Evolutionary conservation across 225 moss, liverwort and hornwort species (phyloP).

Genomic region (Neckera pumila): DNA sequence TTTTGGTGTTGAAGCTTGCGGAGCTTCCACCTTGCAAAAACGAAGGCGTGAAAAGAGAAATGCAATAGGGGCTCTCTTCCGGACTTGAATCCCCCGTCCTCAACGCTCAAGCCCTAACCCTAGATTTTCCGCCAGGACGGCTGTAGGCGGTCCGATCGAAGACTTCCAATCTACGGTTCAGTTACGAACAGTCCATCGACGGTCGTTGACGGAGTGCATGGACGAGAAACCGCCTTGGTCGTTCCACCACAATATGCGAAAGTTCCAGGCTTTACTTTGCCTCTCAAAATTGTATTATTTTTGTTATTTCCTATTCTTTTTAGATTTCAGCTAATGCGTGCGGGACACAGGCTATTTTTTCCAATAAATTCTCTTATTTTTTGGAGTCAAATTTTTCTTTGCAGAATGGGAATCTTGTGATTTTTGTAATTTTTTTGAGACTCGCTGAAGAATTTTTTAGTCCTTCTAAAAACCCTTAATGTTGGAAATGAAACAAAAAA

Average conservation of each 20-base stretch:
- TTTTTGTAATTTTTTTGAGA: too few species aligned
- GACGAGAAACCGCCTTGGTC: neutral
- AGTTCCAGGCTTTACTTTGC: neutral
- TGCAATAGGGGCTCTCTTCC: fast-evolving
- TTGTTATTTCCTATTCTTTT: too few species aligned
- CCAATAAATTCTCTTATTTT: neutral
- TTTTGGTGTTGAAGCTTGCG: conserved; percentile 23
- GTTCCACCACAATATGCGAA: neutral
- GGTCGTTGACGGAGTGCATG: neutral
- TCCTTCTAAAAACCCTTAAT: too few species aligned
- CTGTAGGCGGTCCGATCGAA: neutral
- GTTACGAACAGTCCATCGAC: neutral
- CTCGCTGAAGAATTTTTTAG: too few species aligned
- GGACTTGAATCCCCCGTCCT: neutral
- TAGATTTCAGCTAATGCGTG: too few species aligned
- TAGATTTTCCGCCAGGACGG: neutral
- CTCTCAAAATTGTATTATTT: neutral
- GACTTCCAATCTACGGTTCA: neutral
- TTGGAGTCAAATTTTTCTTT: neutral
- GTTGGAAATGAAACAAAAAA: neutral
- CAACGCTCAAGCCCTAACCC: neutral
- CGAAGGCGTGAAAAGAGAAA: conserved; percentile 1
- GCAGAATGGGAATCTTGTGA: neutral
- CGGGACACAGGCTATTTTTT: neutral
- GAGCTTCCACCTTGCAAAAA: conserved; percentile 6